Percentiles rank a stretch among this genome's conserved stretches.
Evolutionary conservation across 2,329 filamentous ascomycete genomes (phyloP).

Genomic region (Pseudogymnoascus destructans): DNA sequence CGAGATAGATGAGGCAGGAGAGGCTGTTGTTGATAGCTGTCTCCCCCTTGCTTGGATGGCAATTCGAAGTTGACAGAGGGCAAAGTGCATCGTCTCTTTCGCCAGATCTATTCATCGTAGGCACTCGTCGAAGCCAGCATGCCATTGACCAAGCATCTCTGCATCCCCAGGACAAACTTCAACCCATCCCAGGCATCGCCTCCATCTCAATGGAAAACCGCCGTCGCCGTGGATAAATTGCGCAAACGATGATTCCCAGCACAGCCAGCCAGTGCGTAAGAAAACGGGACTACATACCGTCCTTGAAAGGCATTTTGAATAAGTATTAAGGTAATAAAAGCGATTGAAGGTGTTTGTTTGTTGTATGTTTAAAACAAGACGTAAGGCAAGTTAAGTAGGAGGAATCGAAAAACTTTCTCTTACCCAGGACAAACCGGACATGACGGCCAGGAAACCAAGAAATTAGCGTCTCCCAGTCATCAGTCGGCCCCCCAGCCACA

Average conservation of each 20-base stretch:
- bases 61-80: neutral
- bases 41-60: neutral
- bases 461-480: slow-evolving; percentile 4
- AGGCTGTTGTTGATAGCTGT: neutral
- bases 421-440: slow-evolving; percentile 2
- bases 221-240: slow-evolving; percentile 13
- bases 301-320: slow-evolving; percentile 30
- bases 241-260: slow-evolving; percentile 13
- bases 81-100: neutral
- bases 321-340: slow-evolving; percentile 18
- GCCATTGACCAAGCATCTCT: neutral
- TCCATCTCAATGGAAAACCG: slow-evolving; percentile 9
- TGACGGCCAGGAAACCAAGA: slow-evolving; percentile 6
- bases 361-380: neutral
- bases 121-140: neutral
- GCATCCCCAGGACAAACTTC: neutral
- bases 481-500: neutral
- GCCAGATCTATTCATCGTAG: neutral
- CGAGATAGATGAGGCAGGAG: neutral
- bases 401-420: slow-evolving; percentile 3
- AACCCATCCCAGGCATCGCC: neutral
- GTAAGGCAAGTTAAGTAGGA: neutral
- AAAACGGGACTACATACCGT: slow-evolving; percentile 26
- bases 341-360: slow-evolving; percentile 7
- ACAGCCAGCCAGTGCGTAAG: neutral